phyloP scores from a whole-genome alignment of 371 early-diverging fungal species.

The Apophysomyces elegans region DNA sequence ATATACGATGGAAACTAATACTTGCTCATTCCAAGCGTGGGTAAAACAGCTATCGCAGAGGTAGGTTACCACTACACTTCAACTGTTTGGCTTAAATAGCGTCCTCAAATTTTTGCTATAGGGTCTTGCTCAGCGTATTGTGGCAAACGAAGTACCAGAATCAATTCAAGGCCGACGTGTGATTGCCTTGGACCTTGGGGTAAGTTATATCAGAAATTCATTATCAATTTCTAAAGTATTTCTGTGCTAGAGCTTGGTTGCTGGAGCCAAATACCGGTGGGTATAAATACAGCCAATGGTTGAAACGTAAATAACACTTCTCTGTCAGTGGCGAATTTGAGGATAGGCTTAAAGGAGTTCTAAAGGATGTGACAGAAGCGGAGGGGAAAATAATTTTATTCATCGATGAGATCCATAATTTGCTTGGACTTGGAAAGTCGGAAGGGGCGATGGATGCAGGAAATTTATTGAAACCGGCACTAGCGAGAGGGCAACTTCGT shows the following conservation, averaged over 20 bases:
- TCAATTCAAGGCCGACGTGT: slow-evolving; percentile 75
- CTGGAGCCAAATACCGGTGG: slow-evolving; percentile 78
- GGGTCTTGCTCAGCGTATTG: slow-evolving; percentile 83
- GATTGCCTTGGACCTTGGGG: slow-evolving; percentile 80
- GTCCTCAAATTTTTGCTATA: slow-evolving; percentile 17
- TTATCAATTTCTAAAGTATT: not conserved
- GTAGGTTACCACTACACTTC: slow-evolving; percentile 20
- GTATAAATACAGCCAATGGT: not conserved
- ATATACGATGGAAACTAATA: not conserved
- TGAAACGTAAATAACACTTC: not conserved
- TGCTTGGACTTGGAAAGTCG: slow-evolving; percentile 81
- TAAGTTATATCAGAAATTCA: slow-evolving; percentile 20
- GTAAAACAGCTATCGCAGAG: slow-evolving; percentile 65
- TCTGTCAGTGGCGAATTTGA: slow-evolving; percentile 80
- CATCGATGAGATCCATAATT: slow-evolving; percentile 86
- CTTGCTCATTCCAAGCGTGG: slow-evolving; percentile 36
- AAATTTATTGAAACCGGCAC: slow-evolving; percentile 87
- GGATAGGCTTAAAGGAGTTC: slow-evolving; percentile 77
- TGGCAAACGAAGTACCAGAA: slow-evolving; percentile 82
- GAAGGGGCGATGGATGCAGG: slow-evolving; percentile 81
- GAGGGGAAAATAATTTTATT: slow-evolving; percentile 82
- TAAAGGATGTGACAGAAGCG: slow-evolving; percentile 73
- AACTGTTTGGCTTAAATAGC: not conserved
- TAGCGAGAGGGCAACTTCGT: slow-evolving; percentile 80
- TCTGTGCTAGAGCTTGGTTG: slow-evolving; percentile 63